A percentile compares a stretch with the other conserved stretches of the same genome.
phyloP scores from a whole-genome alignment of 129 eudicot genomes.

The Tagetes erecta region DNA sequence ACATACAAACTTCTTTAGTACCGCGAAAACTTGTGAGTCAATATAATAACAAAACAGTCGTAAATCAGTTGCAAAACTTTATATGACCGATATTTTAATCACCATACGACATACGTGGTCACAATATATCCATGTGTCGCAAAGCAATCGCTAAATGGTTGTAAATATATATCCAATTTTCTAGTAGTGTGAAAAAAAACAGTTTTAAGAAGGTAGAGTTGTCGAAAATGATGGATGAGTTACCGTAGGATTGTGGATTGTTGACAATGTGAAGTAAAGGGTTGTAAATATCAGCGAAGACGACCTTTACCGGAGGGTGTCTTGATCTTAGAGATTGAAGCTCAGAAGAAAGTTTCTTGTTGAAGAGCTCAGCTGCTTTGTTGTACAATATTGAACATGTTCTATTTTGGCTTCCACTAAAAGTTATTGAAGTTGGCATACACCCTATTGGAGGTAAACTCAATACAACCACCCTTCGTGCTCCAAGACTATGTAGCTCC shows the following conservation, averaged over 20 bases:
- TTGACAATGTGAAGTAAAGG: constrained; percentile 38
- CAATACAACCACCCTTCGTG: constrained; percentile 33
- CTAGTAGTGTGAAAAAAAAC: background rate
- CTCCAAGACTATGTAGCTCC: constrained; percentile 40
- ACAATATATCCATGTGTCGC: too few relatives aligned
- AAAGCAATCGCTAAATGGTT: too few relatives aligned
- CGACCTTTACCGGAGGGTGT: constrained; percentile 35
- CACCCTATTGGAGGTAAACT: constrained; percentile 54
- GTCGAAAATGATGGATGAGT: background rate
- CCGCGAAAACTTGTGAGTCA: too few relatives aligned
- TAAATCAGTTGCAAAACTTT: too few relatives aligned
- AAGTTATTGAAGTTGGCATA: constrained; percentile 40
- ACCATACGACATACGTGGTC: too few relatives aligned
- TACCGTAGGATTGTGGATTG: constrained; percentile 51
- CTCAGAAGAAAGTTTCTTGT: constrained; percentile 31
- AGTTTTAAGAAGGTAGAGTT: background rate
- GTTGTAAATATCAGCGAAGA: constrained; percentile 44
- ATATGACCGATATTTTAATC: too few relatives aligned
- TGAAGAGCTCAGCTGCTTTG: constrained; percentile 25
- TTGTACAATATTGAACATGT: constrained; percentile 29
- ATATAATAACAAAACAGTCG: too few relatives aligned
- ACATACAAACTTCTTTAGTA: background rate
- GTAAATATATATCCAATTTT: too few relatives aligned
- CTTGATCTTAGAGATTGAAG: constrained; percentile 29
- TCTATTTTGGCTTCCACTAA: constrained; percentile 31